phyloP scores from a whole-genome alignment of 495 filamentous ascomycete genomes.

The Cryomyces antarcticus region DNA sequence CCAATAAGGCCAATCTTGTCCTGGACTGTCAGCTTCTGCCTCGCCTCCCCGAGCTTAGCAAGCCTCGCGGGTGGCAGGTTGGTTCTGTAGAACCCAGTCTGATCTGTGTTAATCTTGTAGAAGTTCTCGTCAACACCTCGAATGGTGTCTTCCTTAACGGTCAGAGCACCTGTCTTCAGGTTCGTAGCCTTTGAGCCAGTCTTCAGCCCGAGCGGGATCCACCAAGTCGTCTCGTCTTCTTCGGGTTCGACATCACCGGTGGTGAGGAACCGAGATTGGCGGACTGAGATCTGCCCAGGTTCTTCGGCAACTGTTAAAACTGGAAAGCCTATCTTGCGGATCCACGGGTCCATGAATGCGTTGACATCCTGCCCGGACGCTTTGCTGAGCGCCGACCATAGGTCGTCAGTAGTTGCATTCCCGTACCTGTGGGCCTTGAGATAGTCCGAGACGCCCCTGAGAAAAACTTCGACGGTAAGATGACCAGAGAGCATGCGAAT shows the following conservation, averaged over 20 bases:
- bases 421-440: slow-evolving; percentile 69
- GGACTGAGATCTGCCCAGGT: slow-evolving; percentile 55
- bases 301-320: slow-evolving; percentile 72
- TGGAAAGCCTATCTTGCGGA: slow-evolving; percentile 83
- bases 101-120: slow-evolving; percentile 80
- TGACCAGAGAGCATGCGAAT: slow-evolving; percentile 86
- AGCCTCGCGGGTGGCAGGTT: slow-evolving; percentile 72
- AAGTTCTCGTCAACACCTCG: slow-evolving; percentile 54
- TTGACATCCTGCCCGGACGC: slow-evolving; percentile 78
- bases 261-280: slow-evolving; percentile 71
- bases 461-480: slow-evolving; percentile 67
- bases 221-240: slow-evolving; percentile 87
- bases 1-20: slow-evolving; percentile 84
- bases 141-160: slow-evolving; percentile 52
- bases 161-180: slow-evolving; percentile 41
- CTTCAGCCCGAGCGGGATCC: slow-evolving; percentile 73
- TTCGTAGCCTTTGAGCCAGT: slow-evolving; percentile 32
- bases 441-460: slow-evolving; percentile 73
- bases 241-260: slow-evolving; percentile 68
- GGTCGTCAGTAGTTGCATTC: slow-evolving; percentile 82
- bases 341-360: slow-evolving; percentile 81
- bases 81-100: slow-evolving; percentile 80
- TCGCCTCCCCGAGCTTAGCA: slow-evolving; percentile 53
- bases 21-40: slow-evolving; percentile 51
- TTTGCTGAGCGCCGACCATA: slow-evolving; percentile 80